Evolutionary conservation across 345 rosid species (phyloP), one percentile per base, ranked within the genome.

Genomic region (Iberis pinnata): DNA sequence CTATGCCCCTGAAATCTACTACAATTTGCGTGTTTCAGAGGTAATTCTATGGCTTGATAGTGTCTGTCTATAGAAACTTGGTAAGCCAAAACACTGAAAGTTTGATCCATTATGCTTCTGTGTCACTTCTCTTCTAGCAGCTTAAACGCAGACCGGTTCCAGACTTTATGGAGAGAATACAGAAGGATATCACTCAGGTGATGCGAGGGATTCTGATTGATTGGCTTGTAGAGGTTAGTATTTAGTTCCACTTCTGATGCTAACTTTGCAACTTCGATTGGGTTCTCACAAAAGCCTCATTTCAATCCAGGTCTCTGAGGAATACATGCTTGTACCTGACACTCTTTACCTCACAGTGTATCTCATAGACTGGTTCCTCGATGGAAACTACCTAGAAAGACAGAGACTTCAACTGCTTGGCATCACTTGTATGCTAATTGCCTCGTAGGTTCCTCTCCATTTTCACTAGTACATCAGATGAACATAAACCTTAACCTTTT

Each of bases 191-290:
- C 49, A 83, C 89, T 45, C 80, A 76, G 64, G 73, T 75, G 61
- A 92, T 92, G 99, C 71, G 99, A 14, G 97, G 86, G 37, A 85
- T 92, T 73, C 59, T 92, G 61, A 67, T 92, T 63, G 95, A 92
- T 70, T 92, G 99, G 99, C 99, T 92, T 70, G 94, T 88, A 26
- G 99, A 92, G 95, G 98, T 88, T 53, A 53, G 74, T 13, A 13
- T 31, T 16, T 49, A 40, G 40, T 42, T 48, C 19, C 19, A 18
- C 45, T 46, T 25, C 33, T 17, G 9, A 52, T 60, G 17, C 67
- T 43, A 40, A 67, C 18, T 39, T 44, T 45, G 8, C 32, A 49
- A 40, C 53, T 68, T 47, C 36, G 18, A 36, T 42, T 0, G 5
- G 18, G n/a, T 49, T 36, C 47, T 68, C 18, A 56, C 48, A 35